A percentile compares a stretch with the other conserved stretches of the same genome.
Conservation (phyloP, 805 yeast genomes). For the Maudiozyma barnettii region DNA sequence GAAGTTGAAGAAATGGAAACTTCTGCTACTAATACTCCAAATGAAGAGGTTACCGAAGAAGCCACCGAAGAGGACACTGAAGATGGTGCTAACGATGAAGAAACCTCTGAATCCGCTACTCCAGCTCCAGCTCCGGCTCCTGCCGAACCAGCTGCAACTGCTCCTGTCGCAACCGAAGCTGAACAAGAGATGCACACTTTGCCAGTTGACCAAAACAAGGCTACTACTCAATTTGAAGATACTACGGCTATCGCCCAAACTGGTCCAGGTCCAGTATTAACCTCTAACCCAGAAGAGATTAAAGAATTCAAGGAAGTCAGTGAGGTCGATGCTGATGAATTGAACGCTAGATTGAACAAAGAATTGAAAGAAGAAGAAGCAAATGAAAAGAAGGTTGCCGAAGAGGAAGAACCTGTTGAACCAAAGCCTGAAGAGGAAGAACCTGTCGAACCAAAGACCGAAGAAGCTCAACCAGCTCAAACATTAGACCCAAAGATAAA, state of each 20-base stretch:
- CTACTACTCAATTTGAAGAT: constrained; percentile 32
- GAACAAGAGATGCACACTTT: constrained; percentile 30
- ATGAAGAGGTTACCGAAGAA: constrained; percentile 10
- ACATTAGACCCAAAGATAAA: constrained; percentile 3
- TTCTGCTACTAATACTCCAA: neutral
- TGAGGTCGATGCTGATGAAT: constrained; percentile 47
- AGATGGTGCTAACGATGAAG: constrained; percentile 1
- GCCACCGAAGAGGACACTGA: constrained; percentile 7
- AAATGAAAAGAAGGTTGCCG: neutral
- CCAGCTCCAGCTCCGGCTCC: constrained; percentile 9
- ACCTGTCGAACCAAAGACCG: neutral
- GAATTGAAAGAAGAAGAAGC: constrained; percentile 11
- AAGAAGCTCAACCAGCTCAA: neutral
- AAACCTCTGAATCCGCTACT: constrained; percentile 12
- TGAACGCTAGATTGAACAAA: constrained; percentile 38
- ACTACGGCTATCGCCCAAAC: constrained; percentile 41
- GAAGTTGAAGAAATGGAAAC: constrained; percentile 1
- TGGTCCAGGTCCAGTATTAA: constrained; percentile 57
- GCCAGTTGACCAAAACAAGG: constrained; percentile 35
- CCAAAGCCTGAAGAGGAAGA: neutral
- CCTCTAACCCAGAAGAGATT: constrained; percentile 52
- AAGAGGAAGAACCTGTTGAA: neutral
- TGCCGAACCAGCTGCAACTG: constrained; percentile 7
- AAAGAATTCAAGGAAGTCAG: constrained; percentile 52
- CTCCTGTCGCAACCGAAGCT: constrained; percentile 9